A percentile compares a stretch with the other conserved stretches of the same genome.
phyloP scores from a whole-genome alignment of 148 eudicot species.

The Chenopodium berlandieri region DNA sequence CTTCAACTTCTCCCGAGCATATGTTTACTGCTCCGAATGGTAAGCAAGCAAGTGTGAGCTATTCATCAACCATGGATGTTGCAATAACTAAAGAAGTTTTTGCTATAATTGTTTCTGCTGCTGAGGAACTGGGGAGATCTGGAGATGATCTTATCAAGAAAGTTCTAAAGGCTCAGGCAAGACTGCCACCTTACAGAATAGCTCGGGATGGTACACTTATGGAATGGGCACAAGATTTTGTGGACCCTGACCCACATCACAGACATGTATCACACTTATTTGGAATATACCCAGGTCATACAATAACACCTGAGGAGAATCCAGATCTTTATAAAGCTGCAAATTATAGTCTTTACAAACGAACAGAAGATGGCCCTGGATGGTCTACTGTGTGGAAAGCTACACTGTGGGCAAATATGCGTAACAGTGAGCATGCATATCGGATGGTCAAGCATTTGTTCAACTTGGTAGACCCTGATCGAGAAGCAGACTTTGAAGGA shows the following conservation, averaged over 20 bases:
- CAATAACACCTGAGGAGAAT: slow-evolving; percentile 56
- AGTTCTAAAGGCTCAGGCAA: slow-evolving; percentile 61
- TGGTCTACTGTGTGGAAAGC: slow-evolving; percentile 95
- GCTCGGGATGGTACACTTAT: slow-evolving; percentile 70
- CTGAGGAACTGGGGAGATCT: slow-evolving; percentile 63
- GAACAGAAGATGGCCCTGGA: slow-evolving; percentile 94
- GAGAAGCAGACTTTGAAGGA: slow-evolving; percentile 58
- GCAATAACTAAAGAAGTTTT: slow-evolving; percentile 75
- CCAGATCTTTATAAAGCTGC: slow-evolving; percentile 88
- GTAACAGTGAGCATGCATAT: slow-evolving; percentile 61
- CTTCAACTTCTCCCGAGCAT: slow-evolving; percentile 94
- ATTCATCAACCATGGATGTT: slow-evolving; percentile 90
- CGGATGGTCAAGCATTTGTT: slow-evolving; percentile 77
- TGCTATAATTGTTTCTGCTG: slow-evolving; percentile 54
- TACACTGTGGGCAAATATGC: slow-evolving; percentile 72
- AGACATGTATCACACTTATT: slow-evolving; percentile 86
- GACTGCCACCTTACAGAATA: slow-evolving; percentile 49
- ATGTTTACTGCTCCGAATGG: slow-evolving; percentile 70
- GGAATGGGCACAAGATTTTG: slow-evolving; percentile 88
- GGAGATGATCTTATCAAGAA: slow-evolving; percentile 49
- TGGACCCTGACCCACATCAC: slow-evolving; percentile 71
- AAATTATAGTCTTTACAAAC: slow-evolving; percentile 50
- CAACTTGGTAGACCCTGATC: slow-evolving; percentile 71
- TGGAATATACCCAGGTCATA: slow-evolving; percentile 82
- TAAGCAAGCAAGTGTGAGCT: slow-evolving; percentile 81